Conservation (phyloP, 495 filamentous ascomycete species). For the Darksidea phi region DNA sequence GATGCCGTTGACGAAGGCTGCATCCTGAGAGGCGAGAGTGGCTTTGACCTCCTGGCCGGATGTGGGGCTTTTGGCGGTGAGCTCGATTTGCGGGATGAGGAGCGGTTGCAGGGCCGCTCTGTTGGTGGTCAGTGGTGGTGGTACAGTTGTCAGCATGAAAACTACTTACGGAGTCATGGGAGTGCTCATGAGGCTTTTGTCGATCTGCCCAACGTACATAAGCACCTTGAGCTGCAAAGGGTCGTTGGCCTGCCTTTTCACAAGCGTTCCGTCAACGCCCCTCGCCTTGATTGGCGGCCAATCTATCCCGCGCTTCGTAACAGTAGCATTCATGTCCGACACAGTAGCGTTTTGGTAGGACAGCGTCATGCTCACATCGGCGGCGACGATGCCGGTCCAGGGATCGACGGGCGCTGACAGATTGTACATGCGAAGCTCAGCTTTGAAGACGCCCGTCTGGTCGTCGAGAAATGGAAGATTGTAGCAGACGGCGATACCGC, state of each 20-base stretch:
- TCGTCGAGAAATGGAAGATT: constrained; percentile 66
- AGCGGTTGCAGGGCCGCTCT: constrained; percentile 54
- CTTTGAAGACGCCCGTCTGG: constrained; percentile 63
- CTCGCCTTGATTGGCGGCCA: constrained; percentile 30
- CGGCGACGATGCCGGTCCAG: constrained; percentile 56
- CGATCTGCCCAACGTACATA: constrained; percentile 39
- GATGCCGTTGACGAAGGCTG: constrained; percentile 67
- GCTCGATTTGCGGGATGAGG: constrained; percentile 61
- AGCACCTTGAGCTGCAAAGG: constrained; percentile 32
- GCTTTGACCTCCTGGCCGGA: constrained; percentile 53
- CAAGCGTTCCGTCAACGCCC: constrained; percentile 17
- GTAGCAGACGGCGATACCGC: constrained; percentile 76
- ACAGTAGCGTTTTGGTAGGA: constrained; percentile 61
- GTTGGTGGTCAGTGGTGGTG: constrained; percentile 12
- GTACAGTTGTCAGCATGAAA: neutral
- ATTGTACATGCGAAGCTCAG: constrained; percentile 68
- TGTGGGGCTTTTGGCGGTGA: constrained; percentile 51
- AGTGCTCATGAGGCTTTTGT: constrained; percentile 35
- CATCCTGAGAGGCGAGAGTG: constrained; percentile 62
- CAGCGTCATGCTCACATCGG: constrained; percentile 58
- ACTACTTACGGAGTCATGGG: constrained; percentile 38
- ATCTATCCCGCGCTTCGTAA: constrained; percentile 20
- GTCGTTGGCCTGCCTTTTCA: constrained; percentile 16
- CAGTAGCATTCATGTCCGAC: constrained; percentile 28
- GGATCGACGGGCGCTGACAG: constrained; percentile 55